phyloP scores from a whole-genome alignment of 768 basidiomycete genomes.

The Termitomyces sp. region DNA sequence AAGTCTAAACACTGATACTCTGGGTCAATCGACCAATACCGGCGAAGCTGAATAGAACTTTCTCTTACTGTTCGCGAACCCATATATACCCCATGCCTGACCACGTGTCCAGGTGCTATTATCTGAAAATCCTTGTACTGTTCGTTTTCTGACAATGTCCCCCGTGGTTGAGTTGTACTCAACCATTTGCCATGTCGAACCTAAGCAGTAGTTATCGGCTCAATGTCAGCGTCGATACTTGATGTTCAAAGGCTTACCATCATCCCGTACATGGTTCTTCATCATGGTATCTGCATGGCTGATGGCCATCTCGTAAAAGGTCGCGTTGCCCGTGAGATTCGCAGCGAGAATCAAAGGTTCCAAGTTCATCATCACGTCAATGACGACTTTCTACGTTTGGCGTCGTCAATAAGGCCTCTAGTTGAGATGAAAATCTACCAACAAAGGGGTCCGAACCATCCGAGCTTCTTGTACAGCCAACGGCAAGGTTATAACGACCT shows the following conservation, averaged over 20 bases:
- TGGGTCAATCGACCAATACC: neutral
- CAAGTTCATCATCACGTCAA: constrained; percentile 80
- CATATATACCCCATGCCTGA: constrained; percentile 68
- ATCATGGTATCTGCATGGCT: constrained; percentile 64
- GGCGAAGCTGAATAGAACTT: neutral
- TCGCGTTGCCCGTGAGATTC: constrained; percentile 53
- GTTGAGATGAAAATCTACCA: constrained; percentile 3
- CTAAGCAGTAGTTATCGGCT: constrained; percentile 16
- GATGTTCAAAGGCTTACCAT: constrained; percentile 31
- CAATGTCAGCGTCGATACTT: neutral
- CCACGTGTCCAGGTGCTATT: constrained; percentile 71
- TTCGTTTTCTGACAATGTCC: constrained; percentile 46
- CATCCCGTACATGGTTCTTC: constrained; percentile 57
- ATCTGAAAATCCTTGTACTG: constrained; percentile 59
- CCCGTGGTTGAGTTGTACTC: constrained; percentile 67
- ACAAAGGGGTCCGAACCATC: constrained; percentile 51
- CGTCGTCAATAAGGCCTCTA: neutral
- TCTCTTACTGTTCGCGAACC: constrained; percentile 59
- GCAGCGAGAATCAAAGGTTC: constrained; percentile 59
- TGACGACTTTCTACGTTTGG: constrained; percentile 47
- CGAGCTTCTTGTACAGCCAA: constrained; percentile 72
- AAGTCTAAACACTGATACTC: constrained; percentile 47
- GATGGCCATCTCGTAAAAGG: constrained; percentile 53
- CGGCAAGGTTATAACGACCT: constrained; percentile 47
- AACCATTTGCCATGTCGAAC: constrained; percentile 55